phyloP scores from a whole-genome alignment of 768 basidiomycete species.

The Chalciporus chontae region DNA sequence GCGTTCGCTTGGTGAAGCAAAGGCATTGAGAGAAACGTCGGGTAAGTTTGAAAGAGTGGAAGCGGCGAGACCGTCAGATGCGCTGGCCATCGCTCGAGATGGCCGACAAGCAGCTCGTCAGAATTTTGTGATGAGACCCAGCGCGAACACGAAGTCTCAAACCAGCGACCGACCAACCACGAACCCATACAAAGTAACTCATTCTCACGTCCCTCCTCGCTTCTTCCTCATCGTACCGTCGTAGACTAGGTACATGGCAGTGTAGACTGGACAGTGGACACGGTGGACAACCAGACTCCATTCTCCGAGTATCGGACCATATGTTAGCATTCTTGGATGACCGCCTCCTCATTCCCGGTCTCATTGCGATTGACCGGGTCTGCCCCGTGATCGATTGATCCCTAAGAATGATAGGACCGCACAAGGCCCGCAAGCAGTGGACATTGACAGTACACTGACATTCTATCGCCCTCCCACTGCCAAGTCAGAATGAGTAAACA shows the following conservation, averaged over 20 bases:
- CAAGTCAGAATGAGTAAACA: not conserved
- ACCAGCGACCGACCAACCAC: slow-evolving; percentile 6
- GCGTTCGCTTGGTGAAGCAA: slow-evolving; percentile 55
- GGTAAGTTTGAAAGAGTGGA: slow-evolving; percentile 34
- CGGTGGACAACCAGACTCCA: too few relatives aligned
- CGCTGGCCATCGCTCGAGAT: slow-evolving; percentile 37
- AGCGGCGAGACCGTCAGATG: slow-evolving; percentile 34
- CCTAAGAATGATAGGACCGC: too few relatives aligned
- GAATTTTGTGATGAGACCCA: slow-evolving; percentile 8
- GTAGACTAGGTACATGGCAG: too few relatives aligned
- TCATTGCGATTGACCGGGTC: too few relatives aligned
- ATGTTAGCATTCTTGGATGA: too few relatives aligned
- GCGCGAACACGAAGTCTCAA: too few relatives aligned
- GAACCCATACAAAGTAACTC: not conserved
- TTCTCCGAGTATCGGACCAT: too few relatives aligned
- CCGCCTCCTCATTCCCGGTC: too few relatives aligned
- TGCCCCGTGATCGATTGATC: too few relatives aligned
- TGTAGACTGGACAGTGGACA: too few relatives aligned
- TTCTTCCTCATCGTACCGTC: not conserved
- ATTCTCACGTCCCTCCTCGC: slow-evolving; percentile 8
- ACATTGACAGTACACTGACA: too few relatives aligned
- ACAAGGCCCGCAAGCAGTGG: too few relatives aligned
- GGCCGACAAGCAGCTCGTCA: slow-evolving; percentile 9
- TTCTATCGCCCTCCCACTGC: not conserved
- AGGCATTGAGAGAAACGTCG: slow-evolving; percentile 38